Conservation (phyloP, 495 filamentous ascomycete genomes). For the Elaphomyces granulatus region DNA sequence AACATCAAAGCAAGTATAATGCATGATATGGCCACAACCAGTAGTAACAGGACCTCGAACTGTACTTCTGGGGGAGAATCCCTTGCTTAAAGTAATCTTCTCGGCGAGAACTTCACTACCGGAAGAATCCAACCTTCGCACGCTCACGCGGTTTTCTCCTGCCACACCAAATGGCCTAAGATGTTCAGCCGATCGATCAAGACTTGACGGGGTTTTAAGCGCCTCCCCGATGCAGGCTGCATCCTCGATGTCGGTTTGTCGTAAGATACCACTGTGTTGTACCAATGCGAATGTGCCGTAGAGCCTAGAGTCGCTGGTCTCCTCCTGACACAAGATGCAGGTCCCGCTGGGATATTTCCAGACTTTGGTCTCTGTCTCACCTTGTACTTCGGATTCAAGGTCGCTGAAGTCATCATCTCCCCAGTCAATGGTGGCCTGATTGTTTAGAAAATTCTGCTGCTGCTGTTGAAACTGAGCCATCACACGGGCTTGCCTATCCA, state of each 20-base stretch:
- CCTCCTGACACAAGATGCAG: slow-evolving; percentile 93
- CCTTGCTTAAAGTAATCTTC: slow-evolving; percentile 73
- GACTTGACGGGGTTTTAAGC: slow-evolving; percentile 54
- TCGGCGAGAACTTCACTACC: slow-evolving; percentile 57
- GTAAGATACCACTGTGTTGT: slow-evolving; percentile 72
- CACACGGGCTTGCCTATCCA: slow-evolving; percentile 76
- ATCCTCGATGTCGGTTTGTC: slow-evolving; percentile 71
- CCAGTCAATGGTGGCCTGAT: slow-evolving; percentile 73
- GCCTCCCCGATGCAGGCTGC: slow-evolving; percentile 75
- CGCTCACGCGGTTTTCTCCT: slow-evolving; percentile 61
- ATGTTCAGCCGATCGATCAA: slow-evolving; percentile 69
- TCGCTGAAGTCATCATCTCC: slow-evolving; percentile 65
- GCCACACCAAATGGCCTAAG: slow-evolving; percentile 84
- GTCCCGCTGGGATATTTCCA: slow-evolving; percentile 93
- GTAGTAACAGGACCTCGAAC: slow-evolving; percentile 71
- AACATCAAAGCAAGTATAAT: slow-evolving; percentile 86
- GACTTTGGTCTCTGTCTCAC: slow-evolving; percentile 47
- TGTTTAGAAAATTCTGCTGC: slow-evolving; percentile 83
- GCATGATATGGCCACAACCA: slow-evolving; percentile 97
- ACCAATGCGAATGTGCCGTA: slow-evolving; percentile 88
- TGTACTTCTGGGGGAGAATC: slow-evolving; percentile 56
- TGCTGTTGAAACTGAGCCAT: slow-evolving; percentile 98
- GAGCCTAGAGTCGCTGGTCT: slow-evolving; percentile 74
- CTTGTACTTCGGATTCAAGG: slow-evolving; percentile 41
- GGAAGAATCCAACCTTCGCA: slow-evolving; percentile 59